Base-by-base conservation (phyloP, 257 asterid genomes). In the Linderniella brevidens region DNA sequence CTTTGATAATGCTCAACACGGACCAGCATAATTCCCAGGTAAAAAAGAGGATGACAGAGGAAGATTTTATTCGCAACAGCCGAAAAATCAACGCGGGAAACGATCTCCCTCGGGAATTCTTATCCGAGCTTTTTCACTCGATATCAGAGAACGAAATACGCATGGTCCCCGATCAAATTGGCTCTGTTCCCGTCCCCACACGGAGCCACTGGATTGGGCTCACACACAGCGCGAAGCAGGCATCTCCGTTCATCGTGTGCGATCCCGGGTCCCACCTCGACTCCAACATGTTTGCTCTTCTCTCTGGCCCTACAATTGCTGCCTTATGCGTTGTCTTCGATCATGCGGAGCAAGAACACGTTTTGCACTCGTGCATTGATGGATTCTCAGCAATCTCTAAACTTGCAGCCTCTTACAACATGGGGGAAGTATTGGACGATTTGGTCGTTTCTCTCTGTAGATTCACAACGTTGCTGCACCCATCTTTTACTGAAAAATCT, bases 11-110 rank as follows among this genome's bases (percentile, higher is more conserved):
- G 93, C 92, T 87, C 17, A 87, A 87, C 70, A 87, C 97, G 3
- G 97, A 87, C 63, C 97, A 74, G 52, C 97, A 87, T 60, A 87
- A 78, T 45, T 53, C 83, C 46, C 97, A 87, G 78, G 97, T 87
- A 64, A 87, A 80, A 73, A 83, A 78, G 77, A 87, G 80, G 80
- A 87, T 87, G 97, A 87, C 73, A 3, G 92, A 80, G 71, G 97
- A 78, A 46, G 97, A 87, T 67, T 87, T 87, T 65, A 76, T 87
- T 57, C 79, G 92, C 37, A 87, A 87, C 63, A 83, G 80, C 64
- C 75, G 97, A 16, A 73, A 75, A 62, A 87, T 87, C 54, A 87
- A 87, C 46, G 95, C 90, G 54, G 97, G 97, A 36, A 67, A 64
- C 55, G 97, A 87, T 72, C 93, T 87, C 12, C 95, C 97, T 53